Conservation (phyloP, 164 flowering plant genomes). For the Aristolochia fimbriata region DNA sequence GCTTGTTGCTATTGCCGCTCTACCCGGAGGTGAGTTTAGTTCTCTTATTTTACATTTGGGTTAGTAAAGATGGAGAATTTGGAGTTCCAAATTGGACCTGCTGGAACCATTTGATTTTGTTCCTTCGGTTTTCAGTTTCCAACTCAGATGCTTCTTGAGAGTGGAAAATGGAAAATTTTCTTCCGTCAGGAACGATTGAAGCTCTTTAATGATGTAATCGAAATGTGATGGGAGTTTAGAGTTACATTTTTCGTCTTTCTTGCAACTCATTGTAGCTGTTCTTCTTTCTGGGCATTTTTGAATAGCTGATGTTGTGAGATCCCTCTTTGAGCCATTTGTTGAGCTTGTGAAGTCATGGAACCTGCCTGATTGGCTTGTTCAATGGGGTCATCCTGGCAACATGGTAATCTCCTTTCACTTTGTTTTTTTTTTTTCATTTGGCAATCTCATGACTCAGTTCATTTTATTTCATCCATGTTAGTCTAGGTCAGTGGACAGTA, state of each 20-base stretch:
- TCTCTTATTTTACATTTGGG: neutral
- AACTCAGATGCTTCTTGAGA: neutral
- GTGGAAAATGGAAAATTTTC: neutral
- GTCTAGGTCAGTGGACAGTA: too few relatives aligned
- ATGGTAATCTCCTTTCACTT: conserved; percentile 39
- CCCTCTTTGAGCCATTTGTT: conserved; percentile 61
- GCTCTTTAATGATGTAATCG: too few relatives aligned
- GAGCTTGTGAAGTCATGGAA: conserved; percentile 63
- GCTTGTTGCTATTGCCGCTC: conserved; percentile 1
- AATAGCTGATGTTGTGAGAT: conserved; percentile 56
- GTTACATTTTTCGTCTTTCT: neutral
- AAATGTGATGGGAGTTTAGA: neutral
- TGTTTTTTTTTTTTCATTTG: neutral
- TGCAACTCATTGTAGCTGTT: neutral
- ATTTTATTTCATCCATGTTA: too few relatives aligned
- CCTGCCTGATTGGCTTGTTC: conserved; percentile 91
- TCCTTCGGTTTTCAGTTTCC: neutral
- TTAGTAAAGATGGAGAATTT: neutral
- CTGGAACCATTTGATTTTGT: neutral
- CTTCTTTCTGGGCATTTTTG: neutral
- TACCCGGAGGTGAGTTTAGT: neutral
- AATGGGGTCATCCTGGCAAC: conserved; percentile 97
- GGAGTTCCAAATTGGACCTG: neutral
- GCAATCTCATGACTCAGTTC: neutral
- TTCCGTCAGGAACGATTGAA: neutral